These are phyloP conservation scores for Aureobasidium sp. DNA, from an alignment of 2,329 filamentous ascomycete genomes.

Conservation along the genomic window DNA sequence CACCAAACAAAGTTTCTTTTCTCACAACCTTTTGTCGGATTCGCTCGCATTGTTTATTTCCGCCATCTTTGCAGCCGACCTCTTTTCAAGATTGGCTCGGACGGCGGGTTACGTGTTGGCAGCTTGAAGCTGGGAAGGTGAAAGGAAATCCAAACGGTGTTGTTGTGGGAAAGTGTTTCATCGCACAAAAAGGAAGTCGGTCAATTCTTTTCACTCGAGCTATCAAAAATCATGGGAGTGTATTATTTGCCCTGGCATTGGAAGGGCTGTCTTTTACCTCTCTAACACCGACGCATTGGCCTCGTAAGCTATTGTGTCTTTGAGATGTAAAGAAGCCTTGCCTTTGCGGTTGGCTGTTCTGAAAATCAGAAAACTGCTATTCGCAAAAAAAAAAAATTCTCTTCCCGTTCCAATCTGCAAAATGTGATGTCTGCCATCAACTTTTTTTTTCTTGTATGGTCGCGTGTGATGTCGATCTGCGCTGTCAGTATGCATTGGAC, in stretches of 20 bases:
- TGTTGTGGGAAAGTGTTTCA: neutral
- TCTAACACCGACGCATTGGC: slow-evolving; percentile 12
- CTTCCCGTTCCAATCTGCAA: neutral
- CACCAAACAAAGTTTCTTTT: slow-evolving; percentile 8
- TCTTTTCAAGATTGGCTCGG: slow-evolving; percentile 7
- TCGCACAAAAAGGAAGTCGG: neutral
- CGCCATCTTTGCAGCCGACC: slow-evolving; percentile 15
- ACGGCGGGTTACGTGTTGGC: slow-evolving; percentile 11
- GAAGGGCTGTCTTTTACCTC: neutral
- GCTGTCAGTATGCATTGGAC: neutral
- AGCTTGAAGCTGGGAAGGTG: slow-evolving; percentile 14
- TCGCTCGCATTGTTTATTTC: slow-evolving; percentile 14
- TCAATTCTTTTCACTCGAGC: slow-evolving; percentile 16
- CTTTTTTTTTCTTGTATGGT: neutral
- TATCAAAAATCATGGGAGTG: slow-evolving; percentile 14
- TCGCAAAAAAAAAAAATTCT: slow-evolving; percentile 16
- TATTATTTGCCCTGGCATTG: slow-evolving; percentile 9
- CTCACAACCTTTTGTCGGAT: slow-evolving; percentile 12
- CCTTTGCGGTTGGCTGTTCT: slow-evolving; percentile 16
- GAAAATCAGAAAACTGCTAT: slow-evolving; percentile 17
- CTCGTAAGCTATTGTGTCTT: slow-evolving; percentile 13
- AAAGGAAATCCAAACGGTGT: neutral
- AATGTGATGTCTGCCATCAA: neutral
- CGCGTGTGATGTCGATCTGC: neutral
- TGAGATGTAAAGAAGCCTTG: neutral